Evolutionary conservation across 495 filamentous ascomycete species (phyloP).

Genomic region (Glutinoglossum americanum): DNA sequence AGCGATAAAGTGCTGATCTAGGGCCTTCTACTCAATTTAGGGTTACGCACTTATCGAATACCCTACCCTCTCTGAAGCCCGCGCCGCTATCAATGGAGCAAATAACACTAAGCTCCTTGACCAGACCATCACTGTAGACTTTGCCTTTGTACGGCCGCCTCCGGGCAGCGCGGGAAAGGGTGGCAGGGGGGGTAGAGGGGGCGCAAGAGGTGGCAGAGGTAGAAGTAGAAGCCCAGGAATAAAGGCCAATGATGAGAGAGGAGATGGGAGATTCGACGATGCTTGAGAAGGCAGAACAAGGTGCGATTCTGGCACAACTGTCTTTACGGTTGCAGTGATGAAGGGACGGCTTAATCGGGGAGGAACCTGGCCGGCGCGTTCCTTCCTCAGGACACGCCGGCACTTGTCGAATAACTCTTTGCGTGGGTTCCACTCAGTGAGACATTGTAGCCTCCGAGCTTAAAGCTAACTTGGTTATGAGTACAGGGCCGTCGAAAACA

Average conservation of each 20-base stretch:
- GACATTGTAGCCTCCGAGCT: not conserved
- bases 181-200: conserved; percentile 26
- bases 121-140: conserved; percentile 81
- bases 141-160: conserved; percentile 88
- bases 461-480: not conserved
- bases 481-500: not conserved
- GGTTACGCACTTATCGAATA: conserved; percentile 92
- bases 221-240: conserved; percentile 35
- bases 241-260: conserved; percentile 1
- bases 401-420: not conserved
- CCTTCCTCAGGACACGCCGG: not conserved
- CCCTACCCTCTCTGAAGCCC: conserved; percentile 65
- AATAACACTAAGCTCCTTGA: conserved; percentile 71
- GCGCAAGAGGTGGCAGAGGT: conserved; percentile 30
- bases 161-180: conserved; percentile 39
- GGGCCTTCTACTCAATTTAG: conserved; percentile 20
- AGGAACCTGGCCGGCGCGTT: not conserved
- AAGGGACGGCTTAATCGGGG: not conserved
- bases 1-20: not conserved
- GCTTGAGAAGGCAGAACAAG: not conserved
- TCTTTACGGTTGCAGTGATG: not conserved
- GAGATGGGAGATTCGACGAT: not conserved
- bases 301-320: not conserved
- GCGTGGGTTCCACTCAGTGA: not conserved
- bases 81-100: conserved; percentile 65